Percentiles rank a stretch among this genome's conserved stretches.
These are phyloP conservation scores for Tilletia indica DNA, from an alignment of 1,284 basidiomycete species.

Conservation along the genomic window DNA sequence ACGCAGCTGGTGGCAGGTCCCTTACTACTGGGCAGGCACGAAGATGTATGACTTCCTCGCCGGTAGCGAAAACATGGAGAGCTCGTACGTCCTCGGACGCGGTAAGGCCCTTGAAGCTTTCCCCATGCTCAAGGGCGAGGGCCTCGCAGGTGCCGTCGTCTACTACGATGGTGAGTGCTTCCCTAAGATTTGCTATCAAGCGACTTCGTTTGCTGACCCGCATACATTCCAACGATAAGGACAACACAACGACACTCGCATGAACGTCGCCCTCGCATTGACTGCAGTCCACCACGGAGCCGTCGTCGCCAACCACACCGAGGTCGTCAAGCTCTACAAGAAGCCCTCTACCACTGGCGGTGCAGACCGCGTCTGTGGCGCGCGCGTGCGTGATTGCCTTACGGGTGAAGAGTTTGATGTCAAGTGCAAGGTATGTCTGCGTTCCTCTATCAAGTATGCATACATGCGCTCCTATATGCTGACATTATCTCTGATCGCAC, in stretches of 20 bases:
- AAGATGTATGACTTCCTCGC: conserved; percentile 96
- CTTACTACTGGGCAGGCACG: conserved; percentile 92
- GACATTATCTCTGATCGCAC: conserved; percentile 53
- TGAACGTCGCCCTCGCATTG: conserved; percentile 86
- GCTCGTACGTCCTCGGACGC: conserved; percentile 82
- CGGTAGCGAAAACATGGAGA: conserved; percentile 94
- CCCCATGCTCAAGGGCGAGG: conserved; percentile 92
- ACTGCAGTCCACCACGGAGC: conserved; percentile 93
- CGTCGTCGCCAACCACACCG: conserved; percentile 82
- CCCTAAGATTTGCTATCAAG: conserved; percentile 51
- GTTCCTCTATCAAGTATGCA: not conserved
- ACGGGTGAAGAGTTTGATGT: conserved; percentile 81
- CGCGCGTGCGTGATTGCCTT: conserved; percentile 75
- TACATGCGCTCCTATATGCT: not conserved
- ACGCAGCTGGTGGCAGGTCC: conserved; percentile 80
- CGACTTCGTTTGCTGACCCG: no score
- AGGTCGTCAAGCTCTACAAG: conserved; percentile 79
- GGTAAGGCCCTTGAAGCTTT: conserved; percentile 90
- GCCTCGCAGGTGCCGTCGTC: conserved; percentile 88
- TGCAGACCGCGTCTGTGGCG: conserved; percentile 68
- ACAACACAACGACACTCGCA: conserved; percentile 96
- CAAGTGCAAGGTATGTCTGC: conserved; percentile 64
- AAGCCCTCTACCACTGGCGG: conserved; percentile 57
- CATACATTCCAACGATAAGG: not conserved
- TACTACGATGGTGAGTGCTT: conserved; percentile 77